Evolutionary conservation across 2,329 filamentous ascomycete species (phyloP), one percentile per base, ranked within the genome.

Genomic region (Daldinia eschscholtzii): DNA sequence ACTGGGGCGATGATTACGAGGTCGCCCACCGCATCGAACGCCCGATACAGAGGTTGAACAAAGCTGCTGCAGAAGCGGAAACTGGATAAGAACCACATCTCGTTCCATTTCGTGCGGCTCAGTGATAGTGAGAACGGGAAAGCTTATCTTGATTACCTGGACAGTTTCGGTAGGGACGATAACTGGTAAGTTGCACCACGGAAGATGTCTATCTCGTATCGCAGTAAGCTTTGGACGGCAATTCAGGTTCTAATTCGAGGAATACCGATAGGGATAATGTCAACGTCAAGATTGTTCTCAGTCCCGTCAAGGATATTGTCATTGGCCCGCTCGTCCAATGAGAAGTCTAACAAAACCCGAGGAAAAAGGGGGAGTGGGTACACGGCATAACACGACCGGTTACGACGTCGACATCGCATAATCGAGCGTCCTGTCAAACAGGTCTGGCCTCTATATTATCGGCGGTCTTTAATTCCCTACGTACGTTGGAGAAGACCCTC

Each of bases 251-350:
- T 50, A 30, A 30, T 12, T n/a, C 7, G n/a, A 6, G 44, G 5
- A 50, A 50, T n/a, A 2, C 0, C 15, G 30, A 28, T 50, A 50
- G 44, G 44, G 44, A 50, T 50, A 50, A 68, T 44, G 59, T 69
- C 23, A 66, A 71, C 44, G 66, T 71, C 18, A 71, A 71, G 44
- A 68, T 50, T 6, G 57, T 71, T 39, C 61, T 57, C 2, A 67
- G 66, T 30, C 39, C 67, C 2, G 57, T 64, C 13, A 68, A 60
- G 13, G 55, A 57, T 12, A 56, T 71, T 26, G 12, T 71, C 1
- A 58, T 64, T 13, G 69, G 69, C 2, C 66, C 66, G 9, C 55
- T 68, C 5, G 64, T 58, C 20, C 35, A 68, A 68, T n/a, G 65
- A 62, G 39, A 44, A 56, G 7, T 52, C 30, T n/a, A 50, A 46